Conservation (phyloP, 371 early-diverging fungal species). For the Thermomucor indicae-seudaticae region DNA sequence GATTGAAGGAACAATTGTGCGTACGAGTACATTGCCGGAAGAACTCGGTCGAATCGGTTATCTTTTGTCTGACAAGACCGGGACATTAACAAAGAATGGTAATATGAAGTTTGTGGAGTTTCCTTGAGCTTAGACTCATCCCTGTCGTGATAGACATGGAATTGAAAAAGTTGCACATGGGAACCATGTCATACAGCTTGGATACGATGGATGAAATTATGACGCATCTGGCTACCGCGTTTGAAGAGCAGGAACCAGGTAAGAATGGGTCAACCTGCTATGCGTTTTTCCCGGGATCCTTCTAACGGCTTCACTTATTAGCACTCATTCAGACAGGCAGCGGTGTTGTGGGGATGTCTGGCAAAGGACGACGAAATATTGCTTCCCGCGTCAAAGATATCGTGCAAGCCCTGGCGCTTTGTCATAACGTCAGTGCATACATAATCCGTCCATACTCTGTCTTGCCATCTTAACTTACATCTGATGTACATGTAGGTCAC, state of each 20-base stretch:
- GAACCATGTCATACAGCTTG: conserved; percentile 88
- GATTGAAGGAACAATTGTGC: conserved; percentile 88
- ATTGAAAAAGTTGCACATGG: conserved; percentile 96
- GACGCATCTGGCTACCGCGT: conserved; percentile 57
- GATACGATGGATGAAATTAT: conserved; percentile 91
- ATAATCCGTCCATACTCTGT: background rate
- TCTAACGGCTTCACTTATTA: no score
- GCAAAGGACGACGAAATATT: conserved; percentile 69
- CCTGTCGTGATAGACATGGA: conserved; percentile 81
- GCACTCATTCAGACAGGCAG: conserved; percentile 12
- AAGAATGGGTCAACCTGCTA: no score
- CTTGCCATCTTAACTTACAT: conserved; percentile 1
- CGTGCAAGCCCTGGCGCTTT: conserved; percentile 83
- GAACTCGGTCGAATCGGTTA: conserved; percentile 98
- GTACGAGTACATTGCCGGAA: conserved; percentile 98
- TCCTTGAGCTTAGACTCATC: no score
- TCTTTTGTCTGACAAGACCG: conserved; percentile 98
- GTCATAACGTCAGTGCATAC: conserved; percentile 80
- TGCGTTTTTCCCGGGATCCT: no score
- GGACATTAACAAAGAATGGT: conserved; percentile 99
- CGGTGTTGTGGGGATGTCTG: conserved; percentile 22
- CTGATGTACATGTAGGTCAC: conserved; percentile 23
- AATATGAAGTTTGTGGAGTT: conserved; percentile 5
- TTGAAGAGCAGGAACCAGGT: conserved; percentile 30
- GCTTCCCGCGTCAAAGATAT: conserved; percentile 76